Evolutionary conservation across 495 filamentous ascomycete species (phyloP), one percentile per base, ranked within the genome.

Genomic region (Beverwykella pulmonaria): DNA sequence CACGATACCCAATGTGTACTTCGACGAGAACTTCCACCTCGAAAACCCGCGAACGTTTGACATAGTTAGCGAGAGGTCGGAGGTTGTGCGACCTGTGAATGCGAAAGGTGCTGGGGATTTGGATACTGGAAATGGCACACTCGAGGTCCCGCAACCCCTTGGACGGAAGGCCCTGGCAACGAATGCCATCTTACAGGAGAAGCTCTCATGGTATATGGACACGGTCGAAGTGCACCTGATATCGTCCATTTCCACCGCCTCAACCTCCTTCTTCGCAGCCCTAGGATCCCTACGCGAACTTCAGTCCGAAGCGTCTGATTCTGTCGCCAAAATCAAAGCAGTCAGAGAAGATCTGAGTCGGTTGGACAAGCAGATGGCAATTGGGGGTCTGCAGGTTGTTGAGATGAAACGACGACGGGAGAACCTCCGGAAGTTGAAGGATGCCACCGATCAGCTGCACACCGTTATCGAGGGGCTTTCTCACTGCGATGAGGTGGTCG

Each of bases 201-300:
- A 99, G 74, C 82, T 99, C 2, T 97, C 93, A 1, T 99, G 94
- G 94, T 99, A 99, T 71, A 97, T 99, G 94, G 94, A 99, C 74
- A 99, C 95, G 0, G 90, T 99, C 20, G 94, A 99, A 73, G 91
- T 98, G 54, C 94, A 99, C 74, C 82, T 99, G 9, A 98, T 99
- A 61, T 92, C 90, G 1, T 96, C 92, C 0, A 98, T 99, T 22
- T 96, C 93, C 1, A 92, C 88, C 0, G 94, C 95, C 0, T 97
- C 93, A 0, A 91, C 90, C 8, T 96, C 93, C 0, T 99, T 99
- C 79, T 99, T 99, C 73, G 93, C 92, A 0, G 94, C 95, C 0
- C 79, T 99, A 12, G 93, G 95, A 3, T 96, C 92, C 0, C 82
- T 99, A 48, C 85, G 88, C 58, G 92, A 97, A 71, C 79, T 99